Base-by-base conservation (phyloP, 371 early-diverging fungal genomes). In the Apophysomyces sp. region DNA sequence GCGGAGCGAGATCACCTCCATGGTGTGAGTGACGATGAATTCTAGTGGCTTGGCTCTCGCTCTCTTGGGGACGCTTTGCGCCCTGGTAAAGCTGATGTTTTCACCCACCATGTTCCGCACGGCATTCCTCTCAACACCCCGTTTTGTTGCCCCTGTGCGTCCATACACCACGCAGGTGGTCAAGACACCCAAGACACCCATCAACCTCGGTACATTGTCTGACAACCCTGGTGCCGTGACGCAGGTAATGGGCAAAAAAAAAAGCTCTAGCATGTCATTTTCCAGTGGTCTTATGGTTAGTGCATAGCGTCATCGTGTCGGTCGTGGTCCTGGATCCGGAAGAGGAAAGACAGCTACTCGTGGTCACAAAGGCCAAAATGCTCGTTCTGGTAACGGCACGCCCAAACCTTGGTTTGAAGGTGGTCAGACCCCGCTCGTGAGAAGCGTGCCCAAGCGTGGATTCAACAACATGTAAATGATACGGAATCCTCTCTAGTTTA, bases 331-430 rank as follows among this genome's bases (percentile, higher is more conserved):
- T 52, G 89, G 91, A 41, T 92, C 90, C 44, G 94, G 94, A 57
- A 88, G 88, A 63, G 97, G 97, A 51, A 89, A 93, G 63, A 96
- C 95, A 16, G 86, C 92, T 44, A 97, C 96, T 32, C 87, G 95
- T 31, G 97, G 98, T 70, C 90, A 91, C 58, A 97, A 97, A 74
- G 98, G 98, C 66, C 95, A 89, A 73, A 92, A 95, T 58, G 90
- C 94, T 13, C 89, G 96, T 21, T 65, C 89, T 3, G 89, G 92
- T 63, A 92, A 90, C 59, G 81, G 88, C 36, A 85, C 88, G 55
- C 95, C 95, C 29, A 77, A 81, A 18, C 92, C 91, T 3, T 94
- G 90, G 32, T 98, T 94, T 71, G 95, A 96, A 77, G 98, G 98
- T 73, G 98, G 98, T 52, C 97, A 97, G 72, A 93, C 93, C 11